Base-by-base conservation (phyloP, 768 basidiomycete genomes). In the Auriculariales sp. region DNA sequence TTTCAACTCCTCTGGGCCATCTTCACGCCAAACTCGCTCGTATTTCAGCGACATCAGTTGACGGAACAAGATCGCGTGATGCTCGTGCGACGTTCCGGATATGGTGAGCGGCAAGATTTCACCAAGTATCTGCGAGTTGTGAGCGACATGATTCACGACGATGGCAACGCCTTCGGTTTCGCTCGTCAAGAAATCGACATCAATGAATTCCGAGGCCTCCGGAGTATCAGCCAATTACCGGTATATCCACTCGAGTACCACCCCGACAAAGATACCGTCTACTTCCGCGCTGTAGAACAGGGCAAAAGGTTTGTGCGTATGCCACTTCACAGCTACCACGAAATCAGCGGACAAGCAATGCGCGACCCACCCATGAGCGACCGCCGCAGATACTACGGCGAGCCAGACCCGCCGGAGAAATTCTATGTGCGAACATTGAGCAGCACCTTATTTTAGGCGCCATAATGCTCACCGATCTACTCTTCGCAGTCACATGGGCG, bases 1-100 rank as follows among this genome's bases (percentile, higher is more conserved):
- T 64, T 53, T 55, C 52, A 57, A n/a, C 59, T 64, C n/a, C 59
- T 66, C 2, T 65, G 63, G 62, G 57, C 56, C 19, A n/a, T 36
- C 33, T 59, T 64, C 53, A 50, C 47, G 3, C 56, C 59, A 14
- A 55, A 55, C 42, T 46, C 55, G 6, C 50, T 59, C 29, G 57
- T 60, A 3, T 60, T 57, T 36, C 48, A 50, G 17, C 48, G 15
- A 28, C 48, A 57, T 54, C 53, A 32, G 17, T 10, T 48, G 39
- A 48, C 50, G 46, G 45, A 57, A 50, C 32, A 57, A 56, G 47
- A n/a, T 39, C 48, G 50, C 46, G 27, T 46, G 54, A n/a, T 50
- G 49, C 3, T 33, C 46, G 32, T 53, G 45, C 24, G 53, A 50
- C 11, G 53, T 32, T 22, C 29, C 4, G 9, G 15, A 54, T 31